Conservation (phyloP, 495 filamentous ascomycete species). For the Tuber melanosporum region DNA sequence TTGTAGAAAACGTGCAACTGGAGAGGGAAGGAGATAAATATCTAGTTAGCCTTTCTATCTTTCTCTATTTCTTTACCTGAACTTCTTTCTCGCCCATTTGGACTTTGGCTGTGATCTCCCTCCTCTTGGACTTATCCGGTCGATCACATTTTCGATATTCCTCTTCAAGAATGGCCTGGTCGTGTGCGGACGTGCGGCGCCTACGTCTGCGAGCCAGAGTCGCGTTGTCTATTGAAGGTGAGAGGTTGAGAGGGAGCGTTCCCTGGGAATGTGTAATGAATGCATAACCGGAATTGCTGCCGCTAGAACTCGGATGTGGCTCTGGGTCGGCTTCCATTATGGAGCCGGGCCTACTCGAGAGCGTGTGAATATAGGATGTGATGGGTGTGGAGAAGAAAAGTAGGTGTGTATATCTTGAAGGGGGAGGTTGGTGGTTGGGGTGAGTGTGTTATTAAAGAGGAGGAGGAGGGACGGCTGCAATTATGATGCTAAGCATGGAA, state of each 20-base stretch:
- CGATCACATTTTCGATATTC: slow-evolving; percentile 82
- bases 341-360: slow-evolving; percentile 43
- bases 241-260: slow-evolving; percentile 56
- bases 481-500: neutral
- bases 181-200: slow-evolving; percentile 61
- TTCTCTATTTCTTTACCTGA: slow-evolving; percentile 59
- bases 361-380: slow-evolving; percentile 15
- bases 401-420: neutral
- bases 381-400: neutral
- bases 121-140: slow-evolving; percentile 82
- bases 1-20: slow-evolving; percentile 4
- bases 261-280: slow-evolving; percentile 65
- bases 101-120: slow-evolving; percentile 75
- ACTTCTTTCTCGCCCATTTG: slow-evolving; percentile 95
- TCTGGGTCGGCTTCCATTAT: slow-evolving; percentile 39
- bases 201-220: slow-evolving; percentile 61
- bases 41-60: neutral
- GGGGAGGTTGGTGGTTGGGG: neutral
- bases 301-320: slow-evolving; percentile 34
- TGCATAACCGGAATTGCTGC: slow-evolving; percentile 47
- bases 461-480: slow-evolving; percentile 2
- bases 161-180: slow-evolving; percentile 82
- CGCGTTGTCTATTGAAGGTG: slow-evolving; percentile 62
- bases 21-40: neutral
- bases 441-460: neutral